Percentiles rank a stretch among this genome's conserved stretches.
Conservation (phyloP, 345 rosid genomes). For the Alliaria petiolata region DNA sequence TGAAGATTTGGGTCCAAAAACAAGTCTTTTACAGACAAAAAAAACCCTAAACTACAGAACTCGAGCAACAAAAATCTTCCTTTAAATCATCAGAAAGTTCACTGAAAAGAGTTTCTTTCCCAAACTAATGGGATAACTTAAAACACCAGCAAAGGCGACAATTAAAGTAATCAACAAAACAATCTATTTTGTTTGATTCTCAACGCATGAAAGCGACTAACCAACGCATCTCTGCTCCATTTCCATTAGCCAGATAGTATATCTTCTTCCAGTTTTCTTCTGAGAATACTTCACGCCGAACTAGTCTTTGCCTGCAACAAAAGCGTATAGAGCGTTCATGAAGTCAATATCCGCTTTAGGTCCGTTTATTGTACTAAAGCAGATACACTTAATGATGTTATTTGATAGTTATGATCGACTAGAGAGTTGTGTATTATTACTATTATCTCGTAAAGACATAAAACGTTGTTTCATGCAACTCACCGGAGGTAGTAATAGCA, state of each 20-base stretch:
- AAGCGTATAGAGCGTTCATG: not conserved
- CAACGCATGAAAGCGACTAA: slow-evolving; percentile 68
- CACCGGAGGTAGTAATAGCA: slow-evolving; percentile 94
- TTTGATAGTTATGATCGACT: not conserved
- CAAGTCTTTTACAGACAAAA: slow-evolving; percentile 23
- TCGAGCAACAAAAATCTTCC: slow-evolving; percentile 12
- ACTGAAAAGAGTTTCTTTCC: not conserved
- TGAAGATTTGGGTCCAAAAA: not conserved
- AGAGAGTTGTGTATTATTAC: not conserved
- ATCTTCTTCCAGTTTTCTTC: slow-evolving; percentile 85
- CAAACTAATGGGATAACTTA: slow-evolving; percentile 22
- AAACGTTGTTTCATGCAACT: slow-evolving; percentile 14
- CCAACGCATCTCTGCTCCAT: slow-evolving; percentile 87
- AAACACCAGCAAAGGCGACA: slow-evolving; percentile 12
- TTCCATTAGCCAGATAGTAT: slow-evolving; percentile 78
- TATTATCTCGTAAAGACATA: not conserved
- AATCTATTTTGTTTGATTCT: slow-evolving; percentile 28
- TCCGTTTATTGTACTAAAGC: not conserved
- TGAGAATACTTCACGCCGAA: slow-evolving; percentile 62
- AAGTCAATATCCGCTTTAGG: not conserved
- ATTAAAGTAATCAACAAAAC: not conserved
- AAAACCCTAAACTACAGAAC: slow-evolving; percentile 8
- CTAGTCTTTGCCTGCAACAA: slow-evolving; percentile 76
- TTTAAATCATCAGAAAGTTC: slow-evolving; percentile 6
- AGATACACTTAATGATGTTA: not conserved